A percentile compares a stretch with the other conserved stretches of the same genome.
Conservation (phyloP, 768 basidiomycete species). For the Pseudohyphozyma bogoriensis region DNA sequence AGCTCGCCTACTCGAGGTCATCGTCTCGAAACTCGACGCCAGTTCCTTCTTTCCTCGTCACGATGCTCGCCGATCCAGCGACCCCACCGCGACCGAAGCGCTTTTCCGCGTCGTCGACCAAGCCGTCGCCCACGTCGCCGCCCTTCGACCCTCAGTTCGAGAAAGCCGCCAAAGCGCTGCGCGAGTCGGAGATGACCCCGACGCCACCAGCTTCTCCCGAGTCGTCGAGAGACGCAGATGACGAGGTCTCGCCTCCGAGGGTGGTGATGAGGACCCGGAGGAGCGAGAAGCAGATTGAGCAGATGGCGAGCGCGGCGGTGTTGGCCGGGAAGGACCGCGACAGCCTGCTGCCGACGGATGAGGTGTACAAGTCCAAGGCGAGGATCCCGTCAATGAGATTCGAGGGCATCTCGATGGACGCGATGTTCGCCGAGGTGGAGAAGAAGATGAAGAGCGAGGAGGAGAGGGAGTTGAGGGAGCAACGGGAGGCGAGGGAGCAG, state of each 20-base stretch:
- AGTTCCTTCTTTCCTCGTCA: constrained; percentile 5
- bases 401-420: constrained; percentile 30
- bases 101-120: constrained; percentile 8
- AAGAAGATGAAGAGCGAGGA: constrained; percentile 17
- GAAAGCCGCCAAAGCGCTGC: constrained; percentile 1
- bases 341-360: not conserved
- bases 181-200: not conserved
- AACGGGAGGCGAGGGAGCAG: not conserved
- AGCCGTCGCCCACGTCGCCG: constrained; percentile 12
- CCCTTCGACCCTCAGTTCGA: constrained; percentile 17
- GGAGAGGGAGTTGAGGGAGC: not conserved
- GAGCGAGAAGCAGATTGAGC: not conserved
- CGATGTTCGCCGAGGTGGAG: constrained; percentile 29
- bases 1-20: not conserved
- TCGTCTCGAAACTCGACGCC: constrained; percentile 22
- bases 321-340: not conserved
- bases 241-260: constrained; percentile 11
- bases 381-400: constrained; percentile 28
- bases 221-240: constrained; percentile 15
- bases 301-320: not conserved
- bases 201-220: not conserved
- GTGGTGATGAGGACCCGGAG: not conserved
- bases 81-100: constrained; percentile 26
- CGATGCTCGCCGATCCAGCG: constrained; percentile 15
- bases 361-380: not conserved